These are phyloP conservation scores for Discostella stelligeroides DNA, from an alignment of 108 stramenopile species.

Conservation along the genomic window DNA sequence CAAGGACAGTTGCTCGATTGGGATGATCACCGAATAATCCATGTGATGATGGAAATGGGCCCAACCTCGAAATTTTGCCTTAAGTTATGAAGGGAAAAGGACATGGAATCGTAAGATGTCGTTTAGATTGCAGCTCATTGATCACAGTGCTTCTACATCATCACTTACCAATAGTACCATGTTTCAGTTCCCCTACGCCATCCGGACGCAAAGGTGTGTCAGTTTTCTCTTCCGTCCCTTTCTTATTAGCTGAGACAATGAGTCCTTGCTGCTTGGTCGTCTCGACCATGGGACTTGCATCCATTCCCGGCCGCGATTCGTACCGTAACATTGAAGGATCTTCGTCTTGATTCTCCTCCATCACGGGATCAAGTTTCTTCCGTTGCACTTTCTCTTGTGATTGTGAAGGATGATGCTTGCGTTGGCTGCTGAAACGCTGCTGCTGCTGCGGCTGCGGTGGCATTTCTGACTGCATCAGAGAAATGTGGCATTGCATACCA, in stretches of 20 bases:
- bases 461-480: constrained; percentile 6
- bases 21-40: not conserved
- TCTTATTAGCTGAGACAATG: not conserved
- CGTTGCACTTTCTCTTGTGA: not conserved
- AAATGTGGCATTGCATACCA: constrained; percentile 31
- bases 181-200: too few relatives aligned
- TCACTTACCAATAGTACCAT: too few relatives aligned
- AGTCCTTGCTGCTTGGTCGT: not conserved
- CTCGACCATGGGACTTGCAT: constrained; percentile 33
- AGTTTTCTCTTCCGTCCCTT: too few relatives aligned
- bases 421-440: not conserved
- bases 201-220: too few relatives aligned
- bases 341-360: constrained; percentile 25
- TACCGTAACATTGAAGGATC: constrained; percentile 43
- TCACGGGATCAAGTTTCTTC: not conserved
- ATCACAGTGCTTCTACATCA: too few relatives aligned
- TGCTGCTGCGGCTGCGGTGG: constrained; percentile 1
- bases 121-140: too few relatives aligned
- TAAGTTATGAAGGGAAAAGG: too few relatives aligned
- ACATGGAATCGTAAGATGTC: too few relatives aligned
- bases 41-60: not conserved
- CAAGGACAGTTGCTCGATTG: not conserved
- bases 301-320: constrained; percentile 31
- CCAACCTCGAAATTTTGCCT: too few relatives aligned
- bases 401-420: not conserved